Conservation (phyloP, 164 flowering plant genomes). For the Vitis vinifera region ASM3070453v1 NC_081814.1:8260501-8261000, state of each 20-base stretch:
- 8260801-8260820: slow-evolving; percentile 32
- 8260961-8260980: slow-evolving; percentile 99
- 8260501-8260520: slow-evolving; percentile 89
- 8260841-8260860: slow-evolving; percentile 83
- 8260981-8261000: slow-evolving; percentile 92
- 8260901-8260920: slow-evolving; percentile 93
- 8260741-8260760: slow-evolving; percentile 61
- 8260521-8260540: slow-evolving; percentile 89
- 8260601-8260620: slow-evolving; percentile 52
- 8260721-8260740: slow-evolving; percentile 94
- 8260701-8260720: slow-evolving; percentile 73
- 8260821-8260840: slow-evolving; percentile 49
- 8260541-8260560: slow-evolving; percentile 71
- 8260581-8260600: slow-evolving; percentile 40
- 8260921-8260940: slow-evolving; percentile 68
- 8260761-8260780: slow-evolving; percentile 66
- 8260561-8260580: slow-evolving; percentile 37
- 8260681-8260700: slow-evolving; percentile 58
- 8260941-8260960: slow-evolving; percentile 85
- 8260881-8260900: slow-evolving; percentile 87
- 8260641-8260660: slow-evolving; percentile 80
- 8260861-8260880: slow-evolving; percentile 88
- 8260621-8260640: slow-evolving; percentile 53
- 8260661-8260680: slow-evolving; percentile 75
- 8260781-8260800: slow-evolving; percentile 77